These are phyloP conservation scores for Vachellia collinsii DNA, from an alignment of 306 rosid genomes.

Conservation along the genomic window DNA sequence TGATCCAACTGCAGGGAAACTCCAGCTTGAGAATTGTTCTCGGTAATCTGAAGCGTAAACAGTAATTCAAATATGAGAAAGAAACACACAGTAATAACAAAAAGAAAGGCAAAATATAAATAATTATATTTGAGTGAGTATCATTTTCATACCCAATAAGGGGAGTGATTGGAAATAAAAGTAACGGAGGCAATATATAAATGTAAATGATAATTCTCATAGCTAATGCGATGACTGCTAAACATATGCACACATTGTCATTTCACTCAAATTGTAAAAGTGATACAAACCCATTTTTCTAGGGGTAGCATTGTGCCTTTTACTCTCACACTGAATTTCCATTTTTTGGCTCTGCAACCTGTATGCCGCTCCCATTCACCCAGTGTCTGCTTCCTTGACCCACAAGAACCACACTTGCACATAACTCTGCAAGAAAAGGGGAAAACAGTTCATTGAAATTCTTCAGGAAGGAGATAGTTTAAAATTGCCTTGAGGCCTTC, in stretches of 20 bases:
- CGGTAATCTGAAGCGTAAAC: conserved; percentile 60
- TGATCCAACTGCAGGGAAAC: conserved; percentile 54
- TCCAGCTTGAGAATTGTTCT: conserved; percentile 50
- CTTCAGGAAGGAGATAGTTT: conserved; percentile 8
- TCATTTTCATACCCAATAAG: conserved; percentile 6
- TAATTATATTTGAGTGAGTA: not conserved
- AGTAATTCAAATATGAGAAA: conserved; percentile 38
- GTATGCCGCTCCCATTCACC: conserved; percentile 89
- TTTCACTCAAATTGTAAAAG: conserved; percentile 26
- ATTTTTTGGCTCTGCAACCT: conserved; percentile 90
- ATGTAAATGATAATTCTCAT: conserved; percentile 21
- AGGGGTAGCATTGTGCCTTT: conserved; percentile 76
- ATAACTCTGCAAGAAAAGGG: conserved; percentile 57
- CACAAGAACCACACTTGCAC: conserved; percentile 79
- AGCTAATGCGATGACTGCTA: conserved; percentile 6
- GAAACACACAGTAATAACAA: conserved; percentile 15
- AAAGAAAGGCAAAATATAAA: conserved; percentile 17
- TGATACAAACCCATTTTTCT: conserved; percentile 82
- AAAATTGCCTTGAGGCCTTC: not conserved
- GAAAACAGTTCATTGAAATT: conserved; percentile 21
- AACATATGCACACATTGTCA: not conserved
- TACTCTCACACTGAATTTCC: conserved; percentile 91
- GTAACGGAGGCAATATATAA: not conserved
- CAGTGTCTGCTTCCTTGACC: conserved; percentile 63
- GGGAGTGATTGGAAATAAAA: conserved; percentile 10